These are phyloP conservation scores for Yamadazyma membranifaciens DNA, from an alignment of 1,139 yeast species.

Conservation along the genomic window DNA sequence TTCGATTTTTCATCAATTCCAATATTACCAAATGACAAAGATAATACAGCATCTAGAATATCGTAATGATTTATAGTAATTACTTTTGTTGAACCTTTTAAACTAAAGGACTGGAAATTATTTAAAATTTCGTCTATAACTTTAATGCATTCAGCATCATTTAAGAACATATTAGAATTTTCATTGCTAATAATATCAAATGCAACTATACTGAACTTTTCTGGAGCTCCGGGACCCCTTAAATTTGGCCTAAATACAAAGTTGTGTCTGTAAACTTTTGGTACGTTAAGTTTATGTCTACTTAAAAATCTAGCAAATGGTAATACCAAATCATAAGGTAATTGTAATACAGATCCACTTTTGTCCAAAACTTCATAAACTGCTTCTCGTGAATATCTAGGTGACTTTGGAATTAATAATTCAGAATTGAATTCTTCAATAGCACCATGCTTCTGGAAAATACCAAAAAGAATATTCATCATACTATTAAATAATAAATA, in stretches of 20 bases:
- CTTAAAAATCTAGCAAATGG: constrained; percentile 88
- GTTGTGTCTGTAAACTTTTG: constrained; percentile 72
- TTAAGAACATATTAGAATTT: constrained; percentile 33
- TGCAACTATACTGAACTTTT: constrained; percentile 74
- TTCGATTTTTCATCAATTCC: constrained; percentile 63
- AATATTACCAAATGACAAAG: constrained; percentile 72
- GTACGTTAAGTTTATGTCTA: constrained; percentile 50
- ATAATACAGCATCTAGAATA: constrained; percentile 62
- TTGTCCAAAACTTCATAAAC: constrained; percentile 81
- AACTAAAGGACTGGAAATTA: constrained; percentile 62
- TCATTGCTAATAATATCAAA: constrained; percentile 74
- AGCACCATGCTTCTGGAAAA: constrained; percentile 85
- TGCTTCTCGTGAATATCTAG: constrained; percentile 59
- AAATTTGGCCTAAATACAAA: constrained; percentile 72
- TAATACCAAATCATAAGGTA: constrained; percentile 84
- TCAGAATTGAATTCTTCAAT: constrained; percentile 58
- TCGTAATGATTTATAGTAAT: constrained; percentile 79
- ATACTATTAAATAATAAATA: constrained; percentile 48
- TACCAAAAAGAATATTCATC: constrained; percentile 51
- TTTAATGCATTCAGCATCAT: constrained; percentile 87
- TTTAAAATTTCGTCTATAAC: constrained; percentile 72
- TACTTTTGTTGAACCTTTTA: constrained; percentile 42
- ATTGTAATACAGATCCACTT: constrained; percentile 81
- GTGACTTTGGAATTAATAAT: constrained; percentile 75
- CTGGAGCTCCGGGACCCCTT: constrained; percentile 64